Base-by-base conservation (phyloP, 257 asterid species). In the Coffea eugenioides region DNA sequence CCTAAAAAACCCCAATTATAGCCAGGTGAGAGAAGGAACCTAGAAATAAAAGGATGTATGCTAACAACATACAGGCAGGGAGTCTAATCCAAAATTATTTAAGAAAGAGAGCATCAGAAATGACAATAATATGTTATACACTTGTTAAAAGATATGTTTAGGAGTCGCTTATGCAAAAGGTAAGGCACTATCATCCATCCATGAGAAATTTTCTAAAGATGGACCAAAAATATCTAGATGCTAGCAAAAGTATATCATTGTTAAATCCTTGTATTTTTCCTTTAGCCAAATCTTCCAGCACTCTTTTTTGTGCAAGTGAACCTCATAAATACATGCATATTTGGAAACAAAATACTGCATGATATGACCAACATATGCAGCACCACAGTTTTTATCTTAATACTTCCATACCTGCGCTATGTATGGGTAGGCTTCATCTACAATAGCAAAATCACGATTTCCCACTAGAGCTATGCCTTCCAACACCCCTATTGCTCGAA, bases 381-480 rank as follows among this genome's bases (percentile, higher is more conserved):
- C n/a, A 7, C 27, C 18, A 14, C 25, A 51, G 11, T 8, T 23
- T 54, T 43, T 31, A 57, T 23, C 15, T 23, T 23, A 76, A 52
- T 67, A 74, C 74, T 80, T 74, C 23, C 73, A 78, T 85, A 96
- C 99, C 98, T 96, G 99, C 16, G 99, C 99, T 75, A 96, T 84
- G 84, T 94, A 96, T 56, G 99, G 99, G 85, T 96, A 96, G 82
- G 99, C 99, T 91, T 96, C 99, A 87, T 96, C 99, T 21, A 96
- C 99, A n/a, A 96, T 87, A 79, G 99, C 99, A 79, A 96, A 96
- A 51, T 96, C 99, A 41, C 98, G 92, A 88, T 94, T 90, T 64
- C 99, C 99, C 77, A 96, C 99, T 88, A 96, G 87, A 72, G 99
- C 99, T 81, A 96, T 96, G 79, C 99, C 99, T 88, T 96, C 99